These are phyloP conservation scores for Huntiella bhutanensis DNA, from an alignment of 2,329 filamentous ascomycete species.

Conservation along the genomic window DNA sequence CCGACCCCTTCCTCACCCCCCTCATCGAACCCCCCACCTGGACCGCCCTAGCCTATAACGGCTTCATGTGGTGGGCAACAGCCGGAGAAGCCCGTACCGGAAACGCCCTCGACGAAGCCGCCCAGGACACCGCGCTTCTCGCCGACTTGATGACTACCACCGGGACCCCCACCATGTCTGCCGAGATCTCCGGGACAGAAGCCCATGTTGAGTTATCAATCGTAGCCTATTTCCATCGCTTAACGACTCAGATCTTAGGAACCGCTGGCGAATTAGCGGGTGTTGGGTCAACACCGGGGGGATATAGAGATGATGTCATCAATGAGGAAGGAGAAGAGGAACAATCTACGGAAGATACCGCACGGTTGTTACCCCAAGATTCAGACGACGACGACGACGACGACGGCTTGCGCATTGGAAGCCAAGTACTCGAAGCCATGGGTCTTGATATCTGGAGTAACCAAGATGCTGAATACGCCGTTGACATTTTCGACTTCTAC, in stretches of 20 bases:
- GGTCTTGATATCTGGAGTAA: slow-evolving; percentile 63
- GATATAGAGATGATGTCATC: slow-evolving; percentile 18
- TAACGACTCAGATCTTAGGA: slow-evolving; percentile 47
- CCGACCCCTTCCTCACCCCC: slow-evolving; percentile 31
- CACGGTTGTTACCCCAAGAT: slow-evolving; percentile 11
- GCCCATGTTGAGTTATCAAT: slow-evolving; percentile 46
- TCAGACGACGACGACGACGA: slow-evolving; percentile 15
- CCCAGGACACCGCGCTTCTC: slow-evolving; percentile 35
- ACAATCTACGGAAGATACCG: slow-evolving; percentile 16
- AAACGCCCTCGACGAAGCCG: slow-evolving; percentile 39
- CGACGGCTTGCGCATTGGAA: slow-evolving; percentile 31
- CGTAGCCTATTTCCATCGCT: slow-evolving; percentile 64
- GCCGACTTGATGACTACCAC: slow-evolving; percentile 26
- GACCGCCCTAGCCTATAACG: slow-evolving; percentile 59
- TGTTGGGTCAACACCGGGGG: slow-evolving; percentile 22
- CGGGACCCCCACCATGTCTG: neutral
- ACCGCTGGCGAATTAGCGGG: slow-evolving; percentile 32
- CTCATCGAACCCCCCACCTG: slow-evolving; percentile 46
- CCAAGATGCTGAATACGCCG: slow-evolving; percentile 49
- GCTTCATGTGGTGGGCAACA: slow-evolving; percentile 82
- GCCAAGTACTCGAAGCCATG: slow-evolving; percentile 48
- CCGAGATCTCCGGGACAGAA: slow-evolving; percentile 15
- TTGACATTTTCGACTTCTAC: slow-evolving; percentile 42
- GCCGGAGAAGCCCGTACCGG: slow-evolving; percentile 52
- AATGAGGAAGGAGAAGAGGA: slow-evolving; percentile 17